A percentile compares a stretch with the other conserved stretches of the same genome.
phyloP scores from a whole-genome alignment of 2,329 filamentous ascomycete genomes.

The Cladophialophora exuberans region DNA sequence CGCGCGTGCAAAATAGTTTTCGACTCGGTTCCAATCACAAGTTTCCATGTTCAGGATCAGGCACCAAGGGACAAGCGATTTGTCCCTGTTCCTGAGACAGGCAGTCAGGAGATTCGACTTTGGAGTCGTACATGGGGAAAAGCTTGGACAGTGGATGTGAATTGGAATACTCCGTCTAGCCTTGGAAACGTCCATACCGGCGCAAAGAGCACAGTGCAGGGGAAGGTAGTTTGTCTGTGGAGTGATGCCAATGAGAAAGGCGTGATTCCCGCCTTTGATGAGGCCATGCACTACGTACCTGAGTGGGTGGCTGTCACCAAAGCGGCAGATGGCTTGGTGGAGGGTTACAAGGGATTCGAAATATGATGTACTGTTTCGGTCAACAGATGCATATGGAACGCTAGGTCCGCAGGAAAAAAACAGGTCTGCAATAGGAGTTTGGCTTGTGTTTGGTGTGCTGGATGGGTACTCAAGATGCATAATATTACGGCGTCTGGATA shows the following conservation, averaged over 20 bases:
- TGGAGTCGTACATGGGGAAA: slow-evolving; percentile 82
- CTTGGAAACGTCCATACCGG: slow-evolving; percentile 22
- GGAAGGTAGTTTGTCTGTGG: slow-evolving; percentile 79
- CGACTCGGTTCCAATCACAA: slow-evolving; percentile 62
- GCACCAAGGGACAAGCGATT: slow-evolving; percentile 66
- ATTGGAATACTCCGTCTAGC: slow-evolving; percentile 55
- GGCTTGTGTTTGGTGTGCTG: too few relatives aligned
- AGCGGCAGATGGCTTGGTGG: slow-evolving; percentile 74
- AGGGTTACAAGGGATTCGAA: slow-evolving; percentile 72
- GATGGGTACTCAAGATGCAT: too few relatives aligned
- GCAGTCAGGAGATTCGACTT: slow-evolving; percentile 70
- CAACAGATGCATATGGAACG: too few relatives aligned
- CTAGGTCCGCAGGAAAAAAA: too few relatives aligned
- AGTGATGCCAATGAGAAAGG: slow-evolving; percentile 76
- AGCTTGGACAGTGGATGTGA: slow-evolving; percentile 74
- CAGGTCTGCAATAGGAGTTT: too few relatives aligned
- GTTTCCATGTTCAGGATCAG: slow-evolving; percentile 66
- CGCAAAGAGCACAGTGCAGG: slow-evolving; percentile 54
- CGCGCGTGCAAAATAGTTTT: slow-evolving; percentile 77
- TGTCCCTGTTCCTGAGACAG: slow-evolving; percentile 63
- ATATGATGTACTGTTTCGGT: slow-evolving; percentile 49
- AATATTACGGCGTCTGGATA: too few relatives aligned
- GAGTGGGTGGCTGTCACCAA: slow-evolving; percentile 80
- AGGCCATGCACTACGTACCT: slow-evolving; percentile 75
- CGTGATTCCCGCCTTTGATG: slow-evolving; percentile 80